A percentile compares a stretch with the other conserved stretches of the same genome.
Evolutionary conservation across 2,329 filamentous ascomycete species (phyloP).

Genomic region (Cercospora sp.): DNA sequence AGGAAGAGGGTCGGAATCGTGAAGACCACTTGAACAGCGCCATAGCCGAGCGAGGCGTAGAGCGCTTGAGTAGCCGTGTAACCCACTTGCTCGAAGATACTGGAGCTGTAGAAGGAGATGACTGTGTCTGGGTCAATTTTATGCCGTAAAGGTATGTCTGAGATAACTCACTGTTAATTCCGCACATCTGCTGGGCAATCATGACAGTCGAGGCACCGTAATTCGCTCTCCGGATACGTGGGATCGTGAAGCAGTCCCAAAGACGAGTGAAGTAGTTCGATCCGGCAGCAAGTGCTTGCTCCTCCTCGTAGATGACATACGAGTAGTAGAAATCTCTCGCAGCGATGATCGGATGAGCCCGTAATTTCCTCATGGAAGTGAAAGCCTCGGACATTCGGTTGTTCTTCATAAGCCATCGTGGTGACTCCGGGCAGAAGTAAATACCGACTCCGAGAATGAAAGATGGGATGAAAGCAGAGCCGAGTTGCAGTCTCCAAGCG

Average conservation of each 20-base stretch:
- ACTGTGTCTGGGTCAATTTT: constrained; percentile 28
- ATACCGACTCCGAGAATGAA: constrained; percentile 40
- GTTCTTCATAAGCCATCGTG: constrained; percentile 55
- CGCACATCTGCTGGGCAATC: constrained; percentile 41
- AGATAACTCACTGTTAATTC: constrained; percentile 36
- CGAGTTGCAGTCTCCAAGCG: constrained; percentile 69
- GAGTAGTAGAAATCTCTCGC: constrained; percentile 59
- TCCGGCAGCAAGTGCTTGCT: constrained; percentile 40
- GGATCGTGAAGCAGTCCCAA: constrained; percentile 52
- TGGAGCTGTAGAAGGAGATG: constrained; percentile 43
- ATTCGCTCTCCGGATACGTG: constrained; percentile 49
- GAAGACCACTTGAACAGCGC: constrained; percentile 49
- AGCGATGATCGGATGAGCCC: constrained; percentile 55
- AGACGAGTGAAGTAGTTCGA: constrained; percentile 48
- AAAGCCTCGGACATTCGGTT: constrained; percentile 50
- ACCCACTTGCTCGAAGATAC: constrained; percentile 42
- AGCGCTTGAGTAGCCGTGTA: constrained; percentile 43
- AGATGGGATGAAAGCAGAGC: constrained; percentile 58
- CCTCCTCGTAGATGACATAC: constrained; percentile 41
- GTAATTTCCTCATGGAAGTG: constrained; percentile 50
- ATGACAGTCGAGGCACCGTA: constrained; percentile 41
- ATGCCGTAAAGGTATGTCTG: no score
- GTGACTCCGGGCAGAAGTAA: constrained; percentile 47
- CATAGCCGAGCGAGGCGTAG: constrained; percentile 47
- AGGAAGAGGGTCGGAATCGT: constrained; percentile 49